Evolutionary conservation across 1,284 basidiomycete species (phyloP).

Genomic region (Cerioporus squamosus): DNA sequence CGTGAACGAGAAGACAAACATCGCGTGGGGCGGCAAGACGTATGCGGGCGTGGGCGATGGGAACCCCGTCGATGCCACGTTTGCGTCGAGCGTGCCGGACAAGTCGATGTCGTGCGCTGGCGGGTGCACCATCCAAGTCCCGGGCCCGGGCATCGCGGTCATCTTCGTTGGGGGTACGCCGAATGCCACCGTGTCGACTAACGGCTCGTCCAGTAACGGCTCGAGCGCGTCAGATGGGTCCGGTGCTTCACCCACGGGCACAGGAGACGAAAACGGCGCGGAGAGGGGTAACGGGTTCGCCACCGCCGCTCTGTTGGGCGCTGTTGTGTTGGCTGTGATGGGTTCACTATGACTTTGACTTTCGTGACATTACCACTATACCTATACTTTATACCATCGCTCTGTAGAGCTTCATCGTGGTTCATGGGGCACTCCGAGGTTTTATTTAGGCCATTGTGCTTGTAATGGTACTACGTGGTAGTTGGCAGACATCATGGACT

Average conservation of each 20-base stretch:
- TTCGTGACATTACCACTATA: too few species aligned
- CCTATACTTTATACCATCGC: too few species aligned
- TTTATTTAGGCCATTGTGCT: too few species aligned
- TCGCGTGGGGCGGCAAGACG: constrained; percentile 58
- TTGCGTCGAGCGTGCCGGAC: constrained; percentile 21
- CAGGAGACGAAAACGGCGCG: not conserved
- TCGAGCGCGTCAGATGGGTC: constrained; percentile 1
- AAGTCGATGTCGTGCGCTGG: constrained; percentile 35
- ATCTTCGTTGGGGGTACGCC: constrained; percentile 36
- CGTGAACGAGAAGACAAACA: constrained; percentile 57
- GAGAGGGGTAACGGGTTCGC: not conserved
- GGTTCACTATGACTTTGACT: too few species aligned
- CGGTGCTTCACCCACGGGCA: not conserved
- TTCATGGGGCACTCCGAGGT: too few species aligned
- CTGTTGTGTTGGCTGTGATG: too few species aligned
- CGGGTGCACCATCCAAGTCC: constrained; percentile 47
- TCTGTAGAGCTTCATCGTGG: too few species aligned
- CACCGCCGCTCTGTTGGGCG: too few species aligned
- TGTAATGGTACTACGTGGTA: too few species aligned
- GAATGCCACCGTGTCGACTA: constrained; percentile 1
- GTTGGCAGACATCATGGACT: too few species aligned
- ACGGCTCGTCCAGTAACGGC: not conserved
- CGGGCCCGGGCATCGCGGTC: constrained; percentile 49
- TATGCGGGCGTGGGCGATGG: constrained; percentile 45
- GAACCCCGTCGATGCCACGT: constrained; percentile 35